Base-by-base conservation (phyloP, 2,329 filamentous ascomycete genomes). In the Talaromyces atroroseus region DNA sequence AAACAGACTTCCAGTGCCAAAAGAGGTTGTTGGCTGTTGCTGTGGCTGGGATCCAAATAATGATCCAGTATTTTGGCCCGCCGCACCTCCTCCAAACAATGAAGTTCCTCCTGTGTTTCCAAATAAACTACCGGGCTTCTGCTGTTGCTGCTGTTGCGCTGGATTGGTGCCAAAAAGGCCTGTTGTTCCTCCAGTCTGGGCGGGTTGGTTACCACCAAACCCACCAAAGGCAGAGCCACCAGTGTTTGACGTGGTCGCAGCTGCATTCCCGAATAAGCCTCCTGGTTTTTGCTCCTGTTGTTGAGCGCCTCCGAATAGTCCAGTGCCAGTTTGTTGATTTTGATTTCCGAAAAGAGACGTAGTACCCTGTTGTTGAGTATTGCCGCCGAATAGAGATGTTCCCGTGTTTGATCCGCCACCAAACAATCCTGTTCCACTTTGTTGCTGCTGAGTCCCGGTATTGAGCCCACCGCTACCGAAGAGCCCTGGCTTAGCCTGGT, bases 51-150 rank as follows among this genome's bases (percentile, higher is more conserved):
- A 78, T 20, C 83, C 82, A 50, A 90, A 82, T 2, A 89, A 66
- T 0, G 86, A 87, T 58, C 73, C 75, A 2, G 65, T 58, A 26
- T 61, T 64, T 20, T 71, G 66, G 11, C 61, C 50, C 4, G 66
- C 56, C 5, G 63, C 62, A 45, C 29, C 61, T 58, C 64, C 64
- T 29, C 78, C 77, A 52, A 82, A 82, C 14, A 82, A 67, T 32
- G 45, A 49, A 48, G 74, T 69, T 46, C 75, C 74, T 45, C 66
- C 70, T 4, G 70, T 67, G 6, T 72, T 69, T 16, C 78, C 81
- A 60, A 86, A 85, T 14, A 84, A 64, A n/a, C 77, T 21, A 21
- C 53, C 74, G 3, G 82, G 79, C 63, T 83, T 83, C 55, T 78
- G 75, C 8, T 26, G 24, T 26, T 57, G 54, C 21, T 81, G 77